Evolutionary conservation across 108 stramenopile genomes (phyloP), one percentile per base, ranked within the genome.

Genomic region (Pseudonitzschia multistriata): DNA sequence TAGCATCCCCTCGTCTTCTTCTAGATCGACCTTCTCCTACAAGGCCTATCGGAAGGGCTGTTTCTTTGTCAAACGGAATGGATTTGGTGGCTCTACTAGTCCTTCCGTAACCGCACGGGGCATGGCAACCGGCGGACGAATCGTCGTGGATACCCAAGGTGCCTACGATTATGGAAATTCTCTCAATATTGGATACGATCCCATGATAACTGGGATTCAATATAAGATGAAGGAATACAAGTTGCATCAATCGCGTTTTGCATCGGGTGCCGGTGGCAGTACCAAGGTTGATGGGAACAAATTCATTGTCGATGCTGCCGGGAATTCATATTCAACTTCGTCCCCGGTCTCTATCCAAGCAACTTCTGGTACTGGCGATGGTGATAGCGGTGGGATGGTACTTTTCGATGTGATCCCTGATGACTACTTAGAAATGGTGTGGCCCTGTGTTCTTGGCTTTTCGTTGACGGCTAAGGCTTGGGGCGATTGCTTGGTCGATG

Each of bases 381-480:
- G 67, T 1, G 72, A 70, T 10, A 37, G 21, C 31, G 55, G 68
- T 45, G 79, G 69, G 19, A 67, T 88, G 71, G 66, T 85, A 22
- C 50, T 88, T 0, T 88, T 85, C 57, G 79, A 67, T 49, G 48
- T 77, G 25, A 70, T 89, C 37, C 84, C 88, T 10, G 69, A 83
- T 5, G 83, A 83, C 37, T 85, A 70, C 49, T 30, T 76, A 30
- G 72, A 82, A 13, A 40, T 89, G 60, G 70, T 70, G 3, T 90
- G 88, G 89, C 86, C 89, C 14, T 71, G 28, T 31, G 65, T 84
- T 2, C 50, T 82, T 79, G 89, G 89, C n/a, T 90, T 87, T 70
- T 83, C 81, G 37, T 68, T 90, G 49, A 76, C 83, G 4, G 47
- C 72, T 45, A 87, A 83, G 53, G 66, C 79, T 19, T 90, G 89